Evolutionary conservation across 192 early-diverging fungal species (phyloP), one percentile per base, ranked within the genome.

Genomic region (Phycomyces nitens): DNA sequence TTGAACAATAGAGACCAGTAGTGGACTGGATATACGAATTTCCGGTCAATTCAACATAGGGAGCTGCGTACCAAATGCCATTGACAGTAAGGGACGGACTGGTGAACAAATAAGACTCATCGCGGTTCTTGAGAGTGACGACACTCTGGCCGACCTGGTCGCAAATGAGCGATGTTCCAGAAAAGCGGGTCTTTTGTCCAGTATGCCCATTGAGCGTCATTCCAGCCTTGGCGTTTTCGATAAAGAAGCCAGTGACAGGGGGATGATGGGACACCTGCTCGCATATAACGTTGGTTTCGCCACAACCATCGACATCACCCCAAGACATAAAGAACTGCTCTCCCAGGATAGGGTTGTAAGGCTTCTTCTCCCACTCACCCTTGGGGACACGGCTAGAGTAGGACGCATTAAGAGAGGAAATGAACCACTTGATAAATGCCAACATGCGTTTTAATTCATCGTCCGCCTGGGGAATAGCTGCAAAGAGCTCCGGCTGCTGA

Each of bases 381-480:
- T 84, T 84, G 12, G 87, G 86, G 24, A 84, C 80, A 43, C 89
- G 83, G 43, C 80, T 83, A 56, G 86, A 79, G 73, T 85, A 90
- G 27, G 86, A 88, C 24, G 89, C 90, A 60, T 89, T 87, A 15
- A 92, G 79, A 29, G 90, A 88, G 22, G 89, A 90, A 34, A 92
- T 78, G 64, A 86, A 92, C 90, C 90, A 92, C 57, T 80, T 78
- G 23, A 86, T 76, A 44, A 86, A 84, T 41, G 77, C 80, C 70
- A 87, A 66, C 73, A 88, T 85, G 49, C 89, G 82, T 27, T 89
- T 84, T 56, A 80, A 77, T 44, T 84, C 70, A 52, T 80, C 79
- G 8, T 62, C 59, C 47, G 77, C 77, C 64, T 88, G 71, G n/a
- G 84, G 72, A 60, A 92, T 88, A 62, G 82, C 82, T 0, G 84